These are phyloP conservation scores for Elsinoe fawcettii DNA, from an alignment of 2,329 filamentous ascomycete species.

Conservation along the genomic window DNA sequence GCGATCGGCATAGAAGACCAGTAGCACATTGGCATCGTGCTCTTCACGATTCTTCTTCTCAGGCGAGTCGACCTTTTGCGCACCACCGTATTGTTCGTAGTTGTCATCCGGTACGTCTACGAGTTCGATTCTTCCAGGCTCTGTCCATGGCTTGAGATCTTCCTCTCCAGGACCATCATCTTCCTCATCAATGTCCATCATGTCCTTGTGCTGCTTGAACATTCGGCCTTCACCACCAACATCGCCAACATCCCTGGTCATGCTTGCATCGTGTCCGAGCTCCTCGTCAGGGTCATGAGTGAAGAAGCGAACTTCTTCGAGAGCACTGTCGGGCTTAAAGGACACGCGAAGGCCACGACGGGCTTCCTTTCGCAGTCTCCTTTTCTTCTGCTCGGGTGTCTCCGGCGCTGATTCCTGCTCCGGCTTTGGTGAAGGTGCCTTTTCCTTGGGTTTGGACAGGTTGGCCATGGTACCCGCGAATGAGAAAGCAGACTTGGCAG, in stretches of 20 bases:
- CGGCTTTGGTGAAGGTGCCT: constrained; percentile 34
- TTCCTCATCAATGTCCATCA: constrained; percentile 58
- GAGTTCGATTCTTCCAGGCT: constrained; percentile 34
- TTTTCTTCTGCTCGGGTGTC: constrained; percentile 59
- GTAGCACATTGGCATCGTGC: constrained; percentile 40
- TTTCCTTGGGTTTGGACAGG: constrained; percentile 48
- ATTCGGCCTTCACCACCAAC: constrained; percentile 56
- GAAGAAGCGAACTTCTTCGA: constrained; percentile 62
- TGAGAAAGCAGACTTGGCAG: constrained; percentile 29
- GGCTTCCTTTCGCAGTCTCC: constrained; percentile 63
- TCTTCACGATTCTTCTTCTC: constrained; percentile 38
- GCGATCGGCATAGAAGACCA: constrained; percentile 39
- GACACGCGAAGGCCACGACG: constrained; percentile 61
- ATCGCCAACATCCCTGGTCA: constrained; percentile 64
- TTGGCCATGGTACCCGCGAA: constrained; percentile 34
- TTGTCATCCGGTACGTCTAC: constrained; percentile 36
- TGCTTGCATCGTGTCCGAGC: constrained; percentile 56
- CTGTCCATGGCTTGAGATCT: constrained; percentile 27
- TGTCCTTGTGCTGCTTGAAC: constrained; percentile 53
- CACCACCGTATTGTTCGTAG: constrained; percentile 40
- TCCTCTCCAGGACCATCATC: constrained; percentile 52
- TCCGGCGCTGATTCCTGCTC: constrained; percentile 51
- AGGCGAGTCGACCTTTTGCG: constrained; percentile 33
- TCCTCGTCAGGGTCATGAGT: constrained; percentile 66
- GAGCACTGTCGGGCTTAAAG: constrained; percentile 60